Base-by-base conservation (phyloP, 1,284 basidiomycete genomes). In the Thelephora terrestris region DNA sequence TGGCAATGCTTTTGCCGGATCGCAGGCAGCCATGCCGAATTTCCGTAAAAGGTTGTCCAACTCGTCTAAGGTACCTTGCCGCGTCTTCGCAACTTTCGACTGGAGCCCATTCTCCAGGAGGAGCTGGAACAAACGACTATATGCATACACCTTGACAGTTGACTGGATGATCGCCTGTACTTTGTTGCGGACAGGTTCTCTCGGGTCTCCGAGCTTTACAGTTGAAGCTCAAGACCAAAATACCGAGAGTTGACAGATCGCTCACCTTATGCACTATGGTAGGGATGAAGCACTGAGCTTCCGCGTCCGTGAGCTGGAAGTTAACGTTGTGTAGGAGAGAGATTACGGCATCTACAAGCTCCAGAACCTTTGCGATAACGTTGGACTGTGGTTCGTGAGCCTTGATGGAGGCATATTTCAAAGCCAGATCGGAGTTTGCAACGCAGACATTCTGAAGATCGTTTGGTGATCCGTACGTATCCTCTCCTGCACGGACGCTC, bases 331-430 rank as follows among this genome's bases (percentile, higher is more conserved):
- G 80, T 58, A 86, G 72, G 62, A 84, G 91, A 32, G 79, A 73
- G 18, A 97, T 62, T 16, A 97, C 75, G 23, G 85, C 75, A 53
- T 91, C 87, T 21, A 95, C 74, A 23, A 92, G 79, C 53, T 99
- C 96, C 53, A 99, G 69, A 60, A 91, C 94, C 63, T 89, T 91
- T 45, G 90, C 80, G 9, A 86, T 77, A 21, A 98, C 71, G 61
- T 92, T 96, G 5, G 95, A 92, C 63, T 96, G 95, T 50, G 94
- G 90, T 64, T 96, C 91, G 55, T 95, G 84, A 37, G 88, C 76
- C 54, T 92, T 88, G 55, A 99, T 77, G 1, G 93, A 94, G 17
- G 87, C 78, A 58, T 99, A 99, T 74, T 98, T 98, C 61, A 99
- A 72, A 2, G 91, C 79, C 32, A 99, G 71, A 63, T 99, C 96